These are phyloP conservation scores for Pythium dissimile DNA, from an alignment of 352 stramenopile species.

Conservation along the genomic window DNA sequence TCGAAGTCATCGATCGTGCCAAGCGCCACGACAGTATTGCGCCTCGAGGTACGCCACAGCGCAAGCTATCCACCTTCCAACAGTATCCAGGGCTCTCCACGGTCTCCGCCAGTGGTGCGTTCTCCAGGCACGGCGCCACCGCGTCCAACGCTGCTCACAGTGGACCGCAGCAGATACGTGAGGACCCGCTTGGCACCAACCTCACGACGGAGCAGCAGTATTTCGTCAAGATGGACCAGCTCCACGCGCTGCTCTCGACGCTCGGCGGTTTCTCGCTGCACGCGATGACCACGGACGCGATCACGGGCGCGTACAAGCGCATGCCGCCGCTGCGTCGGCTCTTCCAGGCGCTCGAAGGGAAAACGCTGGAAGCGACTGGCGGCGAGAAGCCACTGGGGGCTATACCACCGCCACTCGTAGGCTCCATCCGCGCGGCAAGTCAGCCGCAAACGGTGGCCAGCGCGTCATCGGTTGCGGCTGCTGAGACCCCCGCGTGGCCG, in stretches of 20 bases:
- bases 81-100: neutral
- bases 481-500: neutral
- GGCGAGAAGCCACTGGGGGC: slow-evolving; percentile 17
- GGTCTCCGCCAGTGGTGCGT: neutral
- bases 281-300: slow-evolving; percentile 49
- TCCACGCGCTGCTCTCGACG: slow-evolving; percentile 44
- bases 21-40: slow-evolving; percentile 22
- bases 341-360: slow-evolving; percentile 35
- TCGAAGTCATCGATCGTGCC: slow-evolving; percentile 43
- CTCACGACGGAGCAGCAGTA: slow-evolving; percentile 60
- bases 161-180: neutral
- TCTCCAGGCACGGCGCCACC: neutral
- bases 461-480: no score
- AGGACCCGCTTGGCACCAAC: slow-evolving; percentile 13
- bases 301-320: slow-evolving; percentile 44
- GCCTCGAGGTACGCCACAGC: neutral
- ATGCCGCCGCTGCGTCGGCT: slow-evolving; percentile 40
- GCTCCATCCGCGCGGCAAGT: no score
- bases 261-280: slow-evolving; percentile 38
- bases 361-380: slow-evolving; percentile 39
- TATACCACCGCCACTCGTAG: neutral
- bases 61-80: slow-evolving; percentile 2
- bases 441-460: no score
- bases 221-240: slow-evolving; percentile 59
- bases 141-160: neutral